Evolutionary conservation across 2,329 filamentous ascomycete species (phyloP).

Genomic region (Xylaria hypoxylon): DNA sequence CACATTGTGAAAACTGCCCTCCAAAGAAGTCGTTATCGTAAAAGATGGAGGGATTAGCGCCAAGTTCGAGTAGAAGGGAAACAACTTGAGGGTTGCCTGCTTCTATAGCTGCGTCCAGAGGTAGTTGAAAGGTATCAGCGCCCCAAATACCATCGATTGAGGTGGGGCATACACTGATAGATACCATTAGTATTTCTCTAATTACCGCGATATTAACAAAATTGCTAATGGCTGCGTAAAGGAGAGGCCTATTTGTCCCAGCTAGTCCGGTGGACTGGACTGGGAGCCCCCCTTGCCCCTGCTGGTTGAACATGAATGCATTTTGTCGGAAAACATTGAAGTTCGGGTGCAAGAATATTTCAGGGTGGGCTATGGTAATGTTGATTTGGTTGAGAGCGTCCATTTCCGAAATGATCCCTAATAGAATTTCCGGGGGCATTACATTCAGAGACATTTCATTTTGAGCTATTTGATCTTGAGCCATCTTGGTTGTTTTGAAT

Average conservation of each 20-base stretch:
- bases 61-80: conserved; percentile 15
- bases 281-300: too few species aligned
- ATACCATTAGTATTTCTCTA: conserved; percentile 10
- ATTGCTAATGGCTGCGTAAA: conserved; percentile 11
- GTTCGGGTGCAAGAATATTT: not conserved
- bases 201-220: not conserved
- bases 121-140: not conserved
- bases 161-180: not conserved
- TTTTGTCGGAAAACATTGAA: not conserved
- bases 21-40: not conserved
- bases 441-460: not conserved
- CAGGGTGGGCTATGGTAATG: conserved; percentile 8
- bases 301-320: too few species aligned
- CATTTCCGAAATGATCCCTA: not conserved
- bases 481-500: too few species aligned
- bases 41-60: conserved; percentile 2
- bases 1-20: not conserved
- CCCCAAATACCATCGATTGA: conserved; percentile 30
- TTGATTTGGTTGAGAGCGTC: not conserved
- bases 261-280: too few species aligned
- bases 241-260: conserved; percentile 4
- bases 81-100: conserved; percentile 11
- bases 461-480: too few species aligned
- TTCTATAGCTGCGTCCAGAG: not conserved
- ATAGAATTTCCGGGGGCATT: not conserved